These are phyloP conservation scores for Dothistroma pini DNA, from an alignment of 2,329 filamentous ascomycete species.

Conservation along the genomic window DNA sequence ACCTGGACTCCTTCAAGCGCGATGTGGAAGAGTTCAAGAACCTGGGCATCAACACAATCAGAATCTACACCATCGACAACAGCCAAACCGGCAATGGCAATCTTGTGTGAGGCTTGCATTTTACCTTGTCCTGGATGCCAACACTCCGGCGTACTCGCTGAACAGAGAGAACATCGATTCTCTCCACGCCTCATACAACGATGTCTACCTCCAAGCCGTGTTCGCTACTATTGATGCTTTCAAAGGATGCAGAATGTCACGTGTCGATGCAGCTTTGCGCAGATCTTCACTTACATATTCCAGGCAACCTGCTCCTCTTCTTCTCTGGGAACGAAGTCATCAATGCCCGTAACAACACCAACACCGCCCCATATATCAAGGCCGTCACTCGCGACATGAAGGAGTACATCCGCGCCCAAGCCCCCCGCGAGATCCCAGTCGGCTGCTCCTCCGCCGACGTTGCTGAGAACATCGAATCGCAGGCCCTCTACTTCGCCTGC, in stretches of 20 bases:
- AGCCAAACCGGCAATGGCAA: slow-evolving; percentile 72
- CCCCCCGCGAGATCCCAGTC: slow-evolving; percentile 67
- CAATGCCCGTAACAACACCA: slow-evolving; percentile 59
- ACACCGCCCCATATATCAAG: slow-evolving; percentile 64
- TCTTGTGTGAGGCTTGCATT: slow-evolving; percentile 81
- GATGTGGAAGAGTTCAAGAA: slow-evolving; percentile 78
- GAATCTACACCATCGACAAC: slow-evolving; percentile 94
- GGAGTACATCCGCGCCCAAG: slow-evolving; percentile 70
- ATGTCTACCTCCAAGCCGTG: slow-evolving; percentile 76
- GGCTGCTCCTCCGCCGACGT: slow-evolving; percentile 85
- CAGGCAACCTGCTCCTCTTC: slow-evolving; percentile 76
- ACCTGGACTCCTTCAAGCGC: slow-evolving; percentile 65
- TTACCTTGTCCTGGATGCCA: slow-evolving; percentile 87
- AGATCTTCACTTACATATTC: neutral
- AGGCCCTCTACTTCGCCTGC: slow-evolving; percentile 90
- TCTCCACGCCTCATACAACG: slow-evolving; percentile 70
- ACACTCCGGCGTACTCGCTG: slow-evolving; percentile 81
- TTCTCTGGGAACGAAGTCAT: slow-evolving; percentile 76
- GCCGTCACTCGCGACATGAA: slow-evolving; percentile 77
- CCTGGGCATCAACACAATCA: slow-evolving; percentile 82
- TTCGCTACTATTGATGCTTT: slow-evolving; percentile 88
- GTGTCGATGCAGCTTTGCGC: slow-evolving; percentile 15
- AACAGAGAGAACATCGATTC: slow-evolving; percentile 64
- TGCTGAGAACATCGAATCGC: slow-evolving; percentile 76
- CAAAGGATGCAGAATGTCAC: slow-evolving; percentile 57